phyloP scores from a whole-genome alignment of 495 filamentous ascomycete genomes.

The Hyaloscypha bicolor region DNA sequence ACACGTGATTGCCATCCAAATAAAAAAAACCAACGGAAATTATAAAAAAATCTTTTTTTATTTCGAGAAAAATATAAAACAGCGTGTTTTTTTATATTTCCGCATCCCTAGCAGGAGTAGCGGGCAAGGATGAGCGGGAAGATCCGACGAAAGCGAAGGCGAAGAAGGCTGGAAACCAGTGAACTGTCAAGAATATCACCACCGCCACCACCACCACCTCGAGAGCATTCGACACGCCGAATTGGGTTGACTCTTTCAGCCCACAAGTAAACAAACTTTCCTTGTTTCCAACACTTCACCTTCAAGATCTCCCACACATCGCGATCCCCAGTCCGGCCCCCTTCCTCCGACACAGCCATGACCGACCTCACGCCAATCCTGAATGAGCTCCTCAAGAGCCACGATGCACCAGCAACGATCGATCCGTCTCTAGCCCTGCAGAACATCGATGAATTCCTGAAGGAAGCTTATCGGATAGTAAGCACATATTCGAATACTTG shows the following conservation, averaged over 20 bases:
- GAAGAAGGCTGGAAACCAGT: not conserved
- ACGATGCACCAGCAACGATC: constrained; percentile 49
- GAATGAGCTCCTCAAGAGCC: constrained; percentile 64
- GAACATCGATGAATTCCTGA: constrained; percentile 82
- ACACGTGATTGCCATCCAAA: too few species aligned
- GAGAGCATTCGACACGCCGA: not conserved
- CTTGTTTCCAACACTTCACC: not conserved
- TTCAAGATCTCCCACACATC: not conserved
- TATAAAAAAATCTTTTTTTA: too few species aligned
- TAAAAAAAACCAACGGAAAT: too few species aligned
- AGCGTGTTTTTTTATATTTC: too few species aligned
- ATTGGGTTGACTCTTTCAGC: not conserved
- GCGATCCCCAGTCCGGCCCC: not conserved
- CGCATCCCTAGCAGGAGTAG: not conserved
- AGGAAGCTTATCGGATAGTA: constrained; percentile 95
- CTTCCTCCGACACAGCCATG: constrained; percentile 42
- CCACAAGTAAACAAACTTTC: too few species aligned
- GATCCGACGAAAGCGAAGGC: too few species aligned
- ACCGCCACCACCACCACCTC: not conserved
- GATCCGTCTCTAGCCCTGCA: constrained; percentile 48
- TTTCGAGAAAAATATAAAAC: too few species aligned
- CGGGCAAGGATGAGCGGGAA: not conserved
- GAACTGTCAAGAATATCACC: not conserved
- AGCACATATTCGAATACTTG: constrained; percentile 28
- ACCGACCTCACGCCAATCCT: constrained; percentile 73